These are phyloP conservation scores for Strobilomyces confusus DNA, from an alignment of 768 basidiomycete species.

Conservation along the genomic window DNA sequence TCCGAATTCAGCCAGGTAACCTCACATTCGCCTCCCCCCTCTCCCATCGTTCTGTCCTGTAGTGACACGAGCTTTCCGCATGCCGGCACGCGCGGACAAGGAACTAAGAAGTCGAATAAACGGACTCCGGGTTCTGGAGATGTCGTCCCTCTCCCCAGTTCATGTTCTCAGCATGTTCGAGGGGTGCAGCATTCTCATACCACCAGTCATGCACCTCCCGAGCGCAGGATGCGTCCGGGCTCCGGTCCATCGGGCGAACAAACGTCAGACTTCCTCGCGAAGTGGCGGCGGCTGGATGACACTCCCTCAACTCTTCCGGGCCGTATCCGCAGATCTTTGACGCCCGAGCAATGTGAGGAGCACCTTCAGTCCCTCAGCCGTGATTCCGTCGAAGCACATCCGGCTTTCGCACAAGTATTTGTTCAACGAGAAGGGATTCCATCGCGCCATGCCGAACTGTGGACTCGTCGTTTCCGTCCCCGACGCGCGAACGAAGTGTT, in stretches of 20 bases:
- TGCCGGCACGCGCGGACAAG: not conserved
- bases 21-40: constrained; percentile 6
- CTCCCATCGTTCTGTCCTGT: not conserved
- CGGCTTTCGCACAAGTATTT: constrained; percentile 46
- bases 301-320: not conserved
- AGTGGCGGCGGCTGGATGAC: not conserved
- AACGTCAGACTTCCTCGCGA: constrained; percentile 20
- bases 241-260: constrained; percentile 3
- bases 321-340: constrained; percentile 4
- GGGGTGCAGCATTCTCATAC: constrained; percentile 47
- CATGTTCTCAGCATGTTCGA: constrained; percentile 55
- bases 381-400: constrained; percentile 36
- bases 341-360: constrained; percentile 16
- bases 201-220: constrained; percentile 7
- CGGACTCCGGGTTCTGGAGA: constrained; percentile 2
- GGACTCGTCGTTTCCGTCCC: constrained; percentile 77
- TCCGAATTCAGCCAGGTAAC: constrained; percentile 7
- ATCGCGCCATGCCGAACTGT: constrained; percentile 41
- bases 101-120: constrained; percentile 4
- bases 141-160: constrained; percentile 46
- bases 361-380: constrained; percentile 8
- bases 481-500: constrained; percentile 68
- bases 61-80: constrained; percentile 8
- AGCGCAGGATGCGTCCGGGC: constrained; percentile 3
- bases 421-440: constrained; percentile 9